Base-by-base conservation (phyloP, 2,329 filamentous ascomycete genomes). In the Acephala macrosclerotiorum region DNA sequence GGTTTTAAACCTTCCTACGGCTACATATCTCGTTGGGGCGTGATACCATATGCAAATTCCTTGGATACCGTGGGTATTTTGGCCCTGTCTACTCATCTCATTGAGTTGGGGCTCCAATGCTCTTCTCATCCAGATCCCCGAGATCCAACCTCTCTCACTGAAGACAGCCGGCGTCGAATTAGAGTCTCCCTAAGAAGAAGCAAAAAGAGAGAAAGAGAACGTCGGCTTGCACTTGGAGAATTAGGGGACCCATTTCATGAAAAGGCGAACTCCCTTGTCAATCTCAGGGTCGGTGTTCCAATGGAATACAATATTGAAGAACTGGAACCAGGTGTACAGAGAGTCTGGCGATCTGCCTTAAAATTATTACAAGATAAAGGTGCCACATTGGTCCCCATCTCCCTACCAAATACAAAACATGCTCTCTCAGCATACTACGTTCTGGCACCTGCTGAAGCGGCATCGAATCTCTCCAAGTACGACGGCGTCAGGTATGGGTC, bases 341-440 rank as follows among this genome's bases (percentile, higher is more conserved):
- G 81, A 40, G 86, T 89, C 7, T 99, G 96, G 94, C 75, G 84
- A 14, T 77, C 77, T 0, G 86, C 88, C 0, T 85, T 96, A 3
- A 77, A 81, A 2, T 73, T 79, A 2, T 83, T 98, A 0, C 83
- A 87, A 70, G 71, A 79, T 0, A 80, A 85, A n/a, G 94, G 93
- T 12, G 90, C 92, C 66, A 86, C 83, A 0, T 82, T 98, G 14
- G 87, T 93, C 12, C 86, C 91, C 1, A 86, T 98, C 18, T 93
- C 91, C 1, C 84, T 99, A 4, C 94, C 95, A 0, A 88, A 90
- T 0, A 99, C 95, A 1, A 90, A 88, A 68, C 89, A 92, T 71
- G 95, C 96, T 0, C 86, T 99, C 0, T 92, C 94, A 22, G 92
- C 96, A 38, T 99, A 99, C 81, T 99, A 99, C 78, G 87, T 99